Base-by-base conservation (phyloP, 192 early-diverging fungal species). In the Coemansia sp. region DNA sequence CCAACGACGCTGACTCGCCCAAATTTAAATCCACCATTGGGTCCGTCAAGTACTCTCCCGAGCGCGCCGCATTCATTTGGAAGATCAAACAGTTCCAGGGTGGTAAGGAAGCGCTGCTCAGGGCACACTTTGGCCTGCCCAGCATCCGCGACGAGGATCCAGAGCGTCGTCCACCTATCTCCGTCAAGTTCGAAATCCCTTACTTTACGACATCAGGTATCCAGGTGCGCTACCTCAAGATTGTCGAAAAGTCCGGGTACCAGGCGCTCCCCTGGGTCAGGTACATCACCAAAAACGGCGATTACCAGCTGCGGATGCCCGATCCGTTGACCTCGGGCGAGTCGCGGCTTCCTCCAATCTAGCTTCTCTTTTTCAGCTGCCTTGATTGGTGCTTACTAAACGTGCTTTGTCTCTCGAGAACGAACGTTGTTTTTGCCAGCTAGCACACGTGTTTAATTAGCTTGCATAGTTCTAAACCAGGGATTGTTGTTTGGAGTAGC, bases 1-100 rank as follows among this genome's bases (percentile, higher is more conserved):
- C 98, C 26, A 93, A 94, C 64, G 98, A 99, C 84, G 94, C 95
- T 1, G 98, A 98, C 67, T 90, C 95, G 67, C 95, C 95, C 34
- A 94, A 92, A 73, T 99, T 99, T 83, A 96, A 94, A 85, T 86
- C 86, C 62, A 93, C 90, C 20, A 90, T 94, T 67, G 97, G 97
- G 0, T 89, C 89, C 10, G 96, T 93, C 48, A 83, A 87, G 66
- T 99, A 99, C 67, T 91, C 88, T n/a, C 97, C 96, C 10, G 97
- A 99, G 72, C 91, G 91, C 71, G 90, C 92, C 44, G 92, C 93
- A 41, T 86, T 98, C 59, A 91, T 99, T 15, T 99, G 97, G 97
- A 97, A 95, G 78, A 95, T 99, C 67, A 96, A 96, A 83, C 92
- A 95, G 72, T 98, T 99, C 86, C 94, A 93, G 63, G 97, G 97